These are phyloP conservation scores for Mortierella hygrophila DNA, from an alignment of 192 early-diverging fungal genomes.

Conservation along the genomic window DNA sequence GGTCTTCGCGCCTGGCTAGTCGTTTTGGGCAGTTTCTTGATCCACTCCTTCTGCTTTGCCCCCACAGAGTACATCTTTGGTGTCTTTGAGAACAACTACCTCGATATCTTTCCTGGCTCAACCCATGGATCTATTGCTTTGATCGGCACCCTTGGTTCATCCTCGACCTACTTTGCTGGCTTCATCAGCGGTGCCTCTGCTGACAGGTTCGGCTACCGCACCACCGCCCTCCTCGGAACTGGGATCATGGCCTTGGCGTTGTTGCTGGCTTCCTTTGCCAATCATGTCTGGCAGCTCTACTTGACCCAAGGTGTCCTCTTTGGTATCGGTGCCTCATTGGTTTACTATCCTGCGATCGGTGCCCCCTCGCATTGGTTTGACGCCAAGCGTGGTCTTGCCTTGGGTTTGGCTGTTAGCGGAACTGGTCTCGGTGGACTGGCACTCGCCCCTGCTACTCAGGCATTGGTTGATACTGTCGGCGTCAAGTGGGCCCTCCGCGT, in stretches of 20 bases:
- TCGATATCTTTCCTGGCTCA: conserved; percentile 45
- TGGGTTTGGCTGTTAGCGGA: conserved; percentile 81
- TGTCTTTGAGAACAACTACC: conserved; percentile 58
- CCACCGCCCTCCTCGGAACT: conserved; percentile 63
- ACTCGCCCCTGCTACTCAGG: conserved; percentile 69
- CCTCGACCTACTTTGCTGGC: conserved; percentile 35
- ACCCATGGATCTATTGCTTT: conserved; percentile 52
- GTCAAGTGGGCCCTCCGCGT: conserved; percentile 73
- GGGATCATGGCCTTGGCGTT: conserved; percentile 57
- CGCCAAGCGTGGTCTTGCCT: conserved; percentile 73
- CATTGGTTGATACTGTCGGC: conserved; percentile 71
- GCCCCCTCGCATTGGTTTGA: conserved; percentile 81
- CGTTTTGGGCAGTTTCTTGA: conserved; percentile 58
- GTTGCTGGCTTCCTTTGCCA: conserved; percentile 62
- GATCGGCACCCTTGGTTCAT: conserved; percentile 45
- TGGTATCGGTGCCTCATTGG: conserved; percentile 76
- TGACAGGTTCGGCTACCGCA: conserved; percentile 63
- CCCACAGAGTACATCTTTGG: conserved; percentile 61
- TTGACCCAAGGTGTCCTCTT: conserved; percentile 81
- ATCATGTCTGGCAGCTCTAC: conserved; percentile 78
- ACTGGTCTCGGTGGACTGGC: conserved; percentile 80
- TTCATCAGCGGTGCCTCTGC: conserved; percentile 46
- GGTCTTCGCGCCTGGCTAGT: conserved; percentile 61
- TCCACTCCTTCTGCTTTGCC: conserved; percentile 55
- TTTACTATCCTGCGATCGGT: conserved; percentile 74